Evolutionary conservation across 2,329 filamentous ascomycete species (phyloP).

Genomic region (Blumeria graminis): DNA sequence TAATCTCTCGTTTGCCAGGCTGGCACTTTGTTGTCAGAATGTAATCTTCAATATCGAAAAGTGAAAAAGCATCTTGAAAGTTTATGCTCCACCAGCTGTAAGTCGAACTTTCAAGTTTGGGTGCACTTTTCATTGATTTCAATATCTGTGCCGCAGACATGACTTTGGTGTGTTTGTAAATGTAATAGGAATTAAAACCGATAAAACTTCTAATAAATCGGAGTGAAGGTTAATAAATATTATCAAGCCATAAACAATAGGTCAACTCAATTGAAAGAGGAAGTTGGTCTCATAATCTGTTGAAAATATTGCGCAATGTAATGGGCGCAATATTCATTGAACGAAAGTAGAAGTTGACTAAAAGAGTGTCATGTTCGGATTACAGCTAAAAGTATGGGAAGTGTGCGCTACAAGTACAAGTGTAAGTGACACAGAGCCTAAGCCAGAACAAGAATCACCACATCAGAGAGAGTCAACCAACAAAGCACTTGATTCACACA

Average conservation of each 20-base stretch:
- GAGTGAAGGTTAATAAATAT: neutral
- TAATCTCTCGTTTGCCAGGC: neutral
- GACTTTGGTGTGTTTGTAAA: neutral
- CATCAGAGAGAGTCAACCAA: no score
- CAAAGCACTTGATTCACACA: no score
- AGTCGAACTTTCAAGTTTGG: neutral
- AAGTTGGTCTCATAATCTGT: neutral
- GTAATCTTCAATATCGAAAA: constrained; percentile 1
- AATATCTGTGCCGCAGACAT: constrained; percentile 1
- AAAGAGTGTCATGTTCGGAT: no score
- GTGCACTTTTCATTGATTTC: neutral
- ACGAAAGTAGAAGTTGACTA: no score
- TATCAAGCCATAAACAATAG: neutral
- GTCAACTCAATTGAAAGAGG: neutral
- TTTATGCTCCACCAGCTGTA: constrained; percentile 1
- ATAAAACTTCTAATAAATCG: neutral
- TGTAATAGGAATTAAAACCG: neutral
- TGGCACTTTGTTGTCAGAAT: neutral
- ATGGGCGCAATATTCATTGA: no score
- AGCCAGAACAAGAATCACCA: no score
- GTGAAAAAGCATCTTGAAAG: neutral
- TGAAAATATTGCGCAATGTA: no score
- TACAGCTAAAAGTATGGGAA: no score
- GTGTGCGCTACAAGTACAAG: no score
- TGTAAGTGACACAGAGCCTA: no score